A percentile compares a stretch with the other conserved stretches of the same genome.
phyloP scores from a whole-genome alignment of 176 grass and related monocot genomes.

The Bolboschoenus planiculmis region DNA sequence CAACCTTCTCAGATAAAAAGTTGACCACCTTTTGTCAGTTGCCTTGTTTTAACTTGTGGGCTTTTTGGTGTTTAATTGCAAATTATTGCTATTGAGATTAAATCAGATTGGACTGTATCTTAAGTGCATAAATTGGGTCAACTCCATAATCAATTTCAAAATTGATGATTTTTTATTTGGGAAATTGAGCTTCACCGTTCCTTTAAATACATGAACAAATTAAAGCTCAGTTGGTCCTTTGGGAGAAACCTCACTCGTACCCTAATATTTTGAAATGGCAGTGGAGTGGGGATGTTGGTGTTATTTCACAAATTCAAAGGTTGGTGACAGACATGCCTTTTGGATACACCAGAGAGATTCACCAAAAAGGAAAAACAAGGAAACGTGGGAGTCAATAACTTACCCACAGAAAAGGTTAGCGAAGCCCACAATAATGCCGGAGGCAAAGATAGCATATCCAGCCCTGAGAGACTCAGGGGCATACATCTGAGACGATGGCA shows the following conservation, averaged over 20 bases:
- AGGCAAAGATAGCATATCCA: constrained; percentile 94
- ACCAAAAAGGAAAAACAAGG: constrained; percentile 3
- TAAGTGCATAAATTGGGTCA: neutral
- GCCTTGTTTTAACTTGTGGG: neutral
- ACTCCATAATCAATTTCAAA: neutral
- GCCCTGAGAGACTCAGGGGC: constrained; percentile 80
- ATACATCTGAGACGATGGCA: constrained; percentile 54
- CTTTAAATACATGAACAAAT: neutral
- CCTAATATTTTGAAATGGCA: neutral
- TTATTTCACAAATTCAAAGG: neutral
- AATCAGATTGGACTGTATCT: neutral
- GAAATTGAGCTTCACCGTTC: neutral
- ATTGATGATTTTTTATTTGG: neutral
- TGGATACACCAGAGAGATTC: neutral
- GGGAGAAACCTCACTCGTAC: neutral
- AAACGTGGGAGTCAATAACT: constrained; percentile 17
- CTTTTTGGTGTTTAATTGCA: neutral
- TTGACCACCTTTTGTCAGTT: neutral
- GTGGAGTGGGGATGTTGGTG: neutral
- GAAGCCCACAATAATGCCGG: constrained; percentile 91
- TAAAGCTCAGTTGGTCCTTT: neutral
- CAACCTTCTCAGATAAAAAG: neutral
- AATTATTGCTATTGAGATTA: neutral
- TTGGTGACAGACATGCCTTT: neutral
- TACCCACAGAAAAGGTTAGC: constrained; percentile 96